Percentiles rank a stretch among this genome's conserved stretches.
phyloP scores from a whole-genome alignment of 148 eudicot species.

The Fallopia convolvulus region DNA sequence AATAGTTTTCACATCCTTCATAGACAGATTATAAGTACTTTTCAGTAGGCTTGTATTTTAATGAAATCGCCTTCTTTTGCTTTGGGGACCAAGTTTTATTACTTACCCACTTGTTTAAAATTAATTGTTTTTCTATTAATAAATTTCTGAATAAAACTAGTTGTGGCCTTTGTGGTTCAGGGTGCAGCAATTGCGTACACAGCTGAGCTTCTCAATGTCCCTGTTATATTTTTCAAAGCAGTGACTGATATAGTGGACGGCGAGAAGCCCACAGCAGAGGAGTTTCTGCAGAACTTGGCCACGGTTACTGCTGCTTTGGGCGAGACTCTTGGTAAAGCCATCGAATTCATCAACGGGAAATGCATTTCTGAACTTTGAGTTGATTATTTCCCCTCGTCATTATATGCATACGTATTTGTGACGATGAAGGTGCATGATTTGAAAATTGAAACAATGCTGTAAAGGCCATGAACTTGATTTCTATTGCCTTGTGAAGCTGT shows the following conservation, averaged over 20 bases:
- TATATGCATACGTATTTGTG: constrained; percentile 6
- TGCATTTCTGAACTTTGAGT: constrained; percentile 59
- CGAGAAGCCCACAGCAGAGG: constrained; percentile 84
- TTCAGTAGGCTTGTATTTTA: too few relatives aligned
- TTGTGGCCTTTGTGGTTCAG: constrained; percentile 30
- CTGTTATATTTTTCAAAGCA: constrained; percentile 80
- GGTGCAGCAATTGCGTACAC: constrained; percentile 96
- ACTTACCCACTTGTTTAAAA: not conserved
- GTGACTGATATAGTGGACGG: constrained; percentile 92
- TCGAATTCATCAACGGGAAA: constrained; percentile 76
- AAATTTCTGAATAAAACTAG: not conserved
- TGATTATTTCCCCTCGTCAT: not conserved
- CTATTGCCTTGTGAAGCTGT: not conserved
- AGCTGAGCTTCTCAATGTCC: constrained; percentile 78
- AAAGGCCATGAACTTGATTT: not conserved
- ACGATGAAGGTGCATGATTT: not conserved
- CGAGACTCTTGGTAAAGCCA: constrained; percentile 42
- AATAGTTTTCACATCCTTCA: too few relatives aligned
- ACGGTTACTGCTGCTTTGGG: constrained; percentile 69
- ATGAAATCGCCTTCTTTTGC: too few relatives aligned
- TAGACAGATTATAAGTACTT: too few relatives aligned
- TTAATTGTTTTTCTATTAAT: not conserved
- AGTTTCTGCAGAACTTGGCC: constrained; percentile 69
- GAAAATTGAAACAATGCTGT: not conserved
- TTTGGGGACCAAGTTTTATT: not conserved